These are phyloP conservation scores for Saccharomycodes ludwigii DNA, from an alignment of 805 yeast species.

Conservation along the genomic window DNA sequence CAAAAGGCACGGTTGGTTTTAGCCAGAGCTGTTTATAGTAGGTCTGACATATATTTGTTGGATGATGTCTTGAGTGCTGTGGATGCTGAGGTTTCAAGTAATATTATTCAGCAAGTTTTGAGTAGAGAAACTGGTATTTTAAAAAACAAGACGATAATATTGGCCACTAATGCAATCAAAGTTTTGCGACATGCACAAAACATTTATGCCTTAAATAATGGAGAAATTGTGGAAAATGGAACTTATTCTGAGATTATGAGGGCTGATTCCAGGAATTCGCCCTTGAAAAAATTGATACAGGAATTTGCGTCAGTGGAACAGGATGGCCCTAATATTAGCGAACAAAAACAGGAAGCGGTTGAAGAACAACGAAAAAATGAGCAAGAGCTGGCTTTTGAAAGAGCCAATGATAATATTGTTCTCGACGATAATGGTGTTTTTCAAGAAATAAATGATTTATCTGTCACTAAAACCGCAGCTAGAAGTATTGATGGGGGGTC, in stretches of 20 bases:
- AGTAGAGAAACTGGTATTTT: slow-evolving; percentile 33
- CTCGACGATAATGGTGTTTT: neutral
- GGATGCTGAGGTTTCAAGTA: slow-evolving; percentile 56
- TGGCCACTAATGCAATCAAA: slow-evolving; percentile 46
- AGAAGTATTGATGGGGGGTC: no score
- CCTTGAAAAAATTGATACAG: slow-evolving; percentile 19
- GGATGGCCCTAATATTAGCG: slow-evolving; percentile 14
- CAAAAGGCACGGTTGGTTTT: slow-evolving; percentile 52
- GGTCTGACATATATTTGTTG: slow-evolving; percentile 43
- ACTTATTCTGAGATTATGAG: slow-evolving; percentile 36
- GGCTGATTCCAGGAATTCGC: slow-evolving; percentile 16
- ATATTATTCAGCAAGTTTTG: slow-evolving; percentile 38
- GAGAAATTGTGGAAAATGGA: slow-evolving; percentile 47
- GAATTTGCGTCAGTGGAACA: slow-evolving; percentile 20
- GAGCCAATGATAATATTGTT: slow-evolving; percentile 1
- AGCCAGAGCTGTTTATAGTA: slow-evolving; percentile 58
- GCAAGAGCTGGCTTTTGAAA: slow-evolving; percentile 1
- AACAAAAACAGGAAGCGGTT: slow-evolving; percentile 2
- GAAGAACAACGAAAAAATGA: slow-evolving; percentile 8
- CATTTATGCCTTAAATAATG: slow-evolving; percentile 45
- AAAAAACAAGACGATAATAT: slow-evolving; percentile 37
- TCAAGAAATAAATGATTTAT: neutral
- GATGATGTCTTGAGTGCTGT: slow-evolving; percentile 65
- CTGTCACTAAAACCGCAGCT: no score
- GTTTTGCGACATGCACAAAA: slow-evolving; percentile 46